Percentiles rank a stretch among this genome's conserved stretches.
These are phyloP conservation scores for Umbilicaria muhlenbergii DNA, from an alignment of 495 filamentous ascomycete species.

Conservation along the genomic window DNA sequence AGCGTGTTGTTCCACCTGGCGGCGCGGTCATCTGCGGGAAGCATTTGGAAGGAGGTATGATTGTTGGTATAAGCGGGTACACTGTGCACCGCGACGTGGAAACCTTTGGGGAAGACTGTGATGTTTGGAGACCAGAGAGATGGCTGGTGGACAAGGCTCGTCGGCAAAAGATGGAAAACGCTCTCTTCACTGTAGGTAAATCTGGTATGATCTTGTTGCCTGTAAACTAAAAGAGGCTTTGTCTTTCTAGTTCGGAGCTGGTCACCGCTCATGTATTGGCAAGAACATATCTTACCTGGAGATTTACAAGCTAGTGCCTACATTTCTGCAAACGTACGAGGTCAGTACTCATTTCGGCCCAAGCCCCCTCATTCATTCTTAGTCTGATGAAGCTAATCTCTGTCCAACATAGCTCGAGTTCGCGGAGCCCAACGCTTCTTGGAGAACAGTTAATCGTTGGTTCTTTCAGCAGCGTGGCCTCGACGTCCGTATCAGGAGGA, in stretches of 20 bases:
- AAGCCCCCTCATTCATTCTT: too few species aligned
- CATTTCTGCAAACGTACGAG: conserved; percentile 48
- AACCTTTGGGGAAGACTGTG: conserved; percentile 11
- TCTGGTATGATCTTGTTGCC: too few species aligned
- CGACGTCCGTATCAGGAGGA: too few species aligned
- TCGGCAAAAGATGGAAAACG: conserved; percentile 1
- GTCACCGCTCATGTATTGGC: conserved; percentile 48
- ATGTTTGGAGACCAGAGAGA: conserved; percentile 11
- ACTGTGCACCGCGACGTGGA: conserved; percentile 15
- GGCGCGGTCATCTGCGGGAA: conserved; percentile 15
- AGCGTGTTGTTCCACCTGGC: conserved; percentile 24
- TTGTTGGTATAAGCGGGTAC: conserved; percentile 14
- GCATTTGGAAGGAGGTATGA: conserved; percentile 11
- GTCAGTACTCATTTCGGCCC: conserved; percentile 8
- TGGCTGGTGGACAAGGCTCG: conserved; percentile 5
- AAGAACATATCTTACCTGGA: conserved; percentile 63
- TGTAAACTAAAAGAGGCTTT: conserved; percentile 11
- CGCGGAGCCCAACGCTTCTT: too few species aligned
- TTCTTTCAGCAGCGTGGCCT: too few species aligned
- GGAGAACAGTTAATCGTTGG: too few species aligned
- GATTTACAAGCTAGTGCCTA: conserved; percentile 67
- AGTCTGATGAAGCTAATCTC: too few species aligned
- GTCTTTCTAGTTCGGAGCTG: conserved; percentile 41
- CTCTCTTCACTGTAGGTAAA: conserved; percentile 8
- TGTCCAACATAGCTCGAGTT: too few species aligned